These are phyloP conservation scores for Populus alba DNA, from an alignment of 345 rosid genomes.

Conservation along the genomic window DNA sequence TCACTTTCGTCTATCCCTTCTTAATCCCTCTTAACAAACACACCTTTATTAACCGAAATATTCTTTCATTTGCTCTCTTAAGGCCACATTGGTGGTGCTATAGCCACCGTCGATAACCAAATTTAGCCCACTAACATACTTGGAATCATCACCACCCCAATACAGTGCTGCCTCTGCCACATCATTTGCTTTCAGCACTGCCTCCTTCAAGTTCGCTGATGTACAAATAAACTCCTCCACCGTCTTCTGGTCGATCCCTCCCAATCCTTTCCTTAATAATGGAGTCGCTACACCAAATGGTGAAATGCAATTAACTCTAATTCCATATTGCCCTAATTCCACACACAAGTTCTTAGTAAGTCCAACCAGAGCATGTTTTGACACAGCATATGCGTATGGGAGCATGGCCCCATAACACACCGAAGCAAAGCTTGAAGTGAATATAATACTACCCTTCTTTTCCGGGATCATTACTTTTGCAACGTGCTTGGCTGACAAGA, in stretches of 20 bases:
- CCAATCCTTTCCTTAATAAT: not conserved
- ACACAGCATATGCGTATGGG: constrained; percentile 10
- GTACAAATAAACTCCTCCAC: not conserved
- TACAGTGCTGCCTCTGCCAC: constrained; percentile 22
- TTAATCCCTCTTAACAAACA: too few species aligned
- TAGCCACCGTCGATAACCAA: constrained; percentile 17
- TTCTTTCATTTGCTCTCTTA: too few species aligned
- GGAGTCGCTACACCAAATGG: constrained; percentile 1
- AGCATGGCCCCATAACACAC: not conserved
- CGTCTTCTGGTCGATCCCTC: not conserved
- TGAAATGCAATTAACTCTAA: constrained; percentile 24
- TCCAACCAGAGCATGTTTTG: constrained; percentile 22
- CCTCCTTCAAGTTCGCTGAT: constrained; percentile 8
- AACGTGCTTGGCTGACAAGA: constrained; percentile 30
- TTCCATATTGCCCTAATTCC: constrained; percentile 22
- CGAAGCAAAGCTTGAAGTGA: constrained; percentile 15
- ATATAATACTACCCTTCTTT: constrained; percentile 20
- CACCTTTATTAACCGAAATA: too few species aligned
- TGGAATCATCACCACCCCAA: constrained; percentile 18
- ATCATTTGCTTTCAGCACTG: constrained; percentile 11
- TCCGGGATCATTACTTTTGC: constrained; percentile 27
- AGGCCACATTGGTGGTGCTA: not conserved
- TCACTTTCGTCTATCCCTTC: too few species aligned
- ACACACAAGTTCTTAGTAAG: constrained; percentile 16
- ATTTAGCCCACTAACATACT: constrained; percentile 20